These are phyloP conservation scores for Pythium insidiosum DNA, from an alignment of 352 stramenopile genomes.

Conservation along the genomic window DNA sequence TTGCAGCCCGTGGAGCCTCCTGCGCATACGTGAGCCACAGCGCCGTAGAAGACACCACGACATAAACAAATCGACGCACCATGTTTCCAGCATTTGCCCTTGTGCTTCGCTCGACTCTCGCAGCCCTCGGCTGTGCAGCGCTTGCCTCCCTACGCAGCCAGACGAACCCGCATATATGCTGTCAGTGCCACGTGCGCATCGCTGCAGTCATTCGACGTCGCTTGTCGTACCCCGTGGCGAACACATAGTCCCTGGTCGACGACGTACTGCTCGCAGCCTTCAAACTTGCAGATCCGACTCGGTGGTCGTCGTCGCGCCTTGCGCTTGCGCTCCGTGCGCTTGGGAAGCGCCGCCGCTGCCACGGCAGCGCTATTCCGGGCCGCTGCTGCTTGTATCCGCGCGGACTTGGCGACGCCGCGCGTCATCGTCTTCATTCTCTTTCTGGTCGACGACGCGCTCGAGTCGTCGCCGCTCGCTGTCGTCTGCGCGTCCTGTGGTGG, in stretches of 20 bases:
- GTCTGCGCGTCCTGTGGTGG: too few species aligned
- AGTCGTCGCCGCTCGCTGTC: too few species aligned
- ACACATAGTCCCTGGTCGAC: constrained; percentile 72
- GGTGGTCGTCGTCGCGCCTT: constrained; percentile 34
- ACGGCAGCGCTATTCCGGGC: too few species aligned
- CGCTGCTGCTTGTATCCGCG: too few species aligned
- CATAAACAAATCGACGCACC: constrained; percentile 27
- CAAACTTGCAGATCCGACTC: constrained; percentile 64
- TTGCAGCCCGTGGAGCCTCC: constrained; percentile 69
- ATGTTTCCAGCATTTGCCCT: constrained; percentile 68
- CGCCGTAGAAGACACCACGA: too few species aligned
- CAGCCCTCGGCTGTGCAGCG: constrained; percentile 47
- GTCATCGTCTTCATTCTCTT: too few species aligned
- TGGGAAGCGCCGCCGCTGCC: constrained; percentile 13
- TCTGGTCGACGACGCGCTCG: too few species aligned
- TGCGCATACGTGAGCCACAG: too few species aligned
- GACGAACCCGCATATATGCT: too few species aligned
- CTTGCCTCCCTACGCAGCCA: constrained; percentile 47
- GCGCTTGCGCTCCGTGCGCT: constrained; percentile 33
- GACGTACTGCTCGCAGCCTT: constrained; percentile 71
- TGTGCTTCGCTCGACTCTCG: constrained; percentile 65
- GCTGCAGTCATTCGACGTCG: too few species aligned
- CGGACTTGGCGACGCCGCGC: too few species aligned
- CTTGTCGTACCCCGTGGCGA: constrained; percentile 45
- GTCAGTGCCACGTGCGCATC: neutral